These are phyloP conservation scores for Scleroderma citrinum DNA, from an alignment of 768 basidiomycete genomes.

Conservation along the genomic window DNA sequence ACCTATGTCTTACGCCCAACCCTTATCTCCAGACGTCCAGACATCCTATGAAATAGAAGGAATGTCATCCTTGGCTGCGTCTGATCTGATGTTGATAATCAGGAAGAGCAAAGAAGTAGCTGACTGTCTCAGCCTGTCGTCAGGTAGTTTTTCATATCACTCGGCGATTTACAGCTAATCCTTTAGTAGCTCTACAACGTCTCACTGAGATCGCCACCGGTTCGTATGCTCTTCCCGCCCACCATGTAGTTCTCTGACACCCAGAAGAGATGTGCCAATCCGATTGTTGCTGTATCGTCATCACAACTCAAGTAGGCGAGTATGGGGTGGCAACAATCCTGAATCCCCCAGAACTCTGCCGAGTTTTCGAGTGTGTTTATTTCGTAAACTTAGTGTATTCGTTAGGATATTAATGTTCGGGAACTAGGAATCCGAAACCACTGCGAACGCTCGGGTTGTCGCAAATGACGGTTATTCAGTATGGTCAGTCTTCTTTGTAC, in stretches of 20 bases:
- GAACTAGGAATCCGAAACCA: slow-evolving; percentile 50
- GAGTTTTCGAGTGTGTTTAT: slow-evolving; percentile 58
- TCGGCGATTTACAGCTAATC: slow-evolving; percentile 2
- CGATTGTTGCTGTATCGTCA: slow-evolving; percentile 60
- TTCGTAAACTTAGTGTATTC: background rate
- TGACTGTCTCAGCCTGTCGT: slow-evolving; percentile 63
- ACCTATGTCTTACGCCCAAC: slow-evolving; percentile 26
- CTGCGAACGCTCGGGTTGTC: slow-evolving; percentile 57
- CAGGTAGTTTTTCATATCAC: slow-evolving; percentile 32
- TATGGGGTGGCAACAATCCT: slow-evolving; percentile 67
- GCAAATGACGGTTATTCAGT: slow-evolving; percentile 60
- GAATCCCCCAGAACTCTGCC: slow-evolving; percentile 51
- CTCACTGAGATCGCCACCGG: slow-evolving; percentile 70
- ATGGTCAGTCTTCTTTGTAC: slow-evolving; percentile 40
- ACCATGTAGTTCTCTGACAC: slow-evolving; percentile 2
- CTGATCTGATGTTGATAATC: slow-evolving; percentile 61
- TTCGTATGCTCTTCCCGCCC: slow-evolving; percentile 16
- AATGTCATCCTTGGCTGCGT: slow-evolving; percentile 46
- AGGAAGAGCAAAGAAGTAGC: slow-evolving; percentile 75
- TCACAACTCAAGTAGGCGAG: slow-evolving; percentile 64
- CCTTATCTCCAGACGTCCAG: slow-evolving; percentile 27
- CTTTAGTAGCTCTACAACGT: slow-evolving; percentile 48
- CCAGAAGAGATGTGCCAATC: slow-evolving; percentile 56
- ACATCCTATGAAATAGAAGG: slow-evolving; percentile 48
- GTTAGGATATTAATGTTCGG: slow-evolving; percentile 2